These are phyloP conservation scores for Taxawa tesnikishii DNA, from an alignment of 2,329 filamentous ascomycete genomes.

Conservation along the genomic window DNA sequence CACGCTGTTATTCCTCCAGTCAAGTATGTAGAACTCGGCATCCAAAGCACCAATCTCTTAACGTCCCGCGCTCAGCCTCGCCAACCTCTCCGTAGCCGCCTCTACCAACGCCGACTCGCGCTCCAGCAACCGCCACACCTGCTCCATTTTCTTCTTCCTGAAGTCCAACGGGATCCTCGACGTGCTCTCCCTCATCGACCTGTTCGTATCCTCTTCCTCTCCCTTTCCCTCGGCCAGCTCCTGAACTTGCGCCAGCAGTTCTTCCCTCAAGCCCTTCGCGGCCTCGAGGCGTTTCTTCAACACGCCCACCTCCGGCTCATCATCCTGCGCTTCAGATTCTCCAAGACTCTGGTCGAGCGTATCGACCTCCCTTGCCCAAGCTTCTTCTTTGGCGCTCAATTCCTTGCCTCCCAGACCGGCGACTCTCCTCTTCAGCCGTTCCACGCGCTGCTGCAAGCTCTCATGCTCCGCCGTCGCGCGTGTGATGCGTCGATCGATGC, in stretches of 20 bases:
- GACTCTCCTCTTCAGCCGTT: slow-evolving; percentile 42
- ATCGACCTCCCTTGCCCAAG: slow-evolving; percentile 46
- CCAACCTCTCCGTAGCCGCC: slow-evolving; percentile 50
- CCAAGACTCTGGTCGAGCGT: slow-evolving; percentile 25
- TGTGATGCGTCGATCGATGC: slow-evolving; percentile 47
- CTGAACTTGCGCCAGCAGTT: slow-evolving; percentile 14
- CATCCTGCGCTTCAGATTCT: slow-evolving; percentile 2
- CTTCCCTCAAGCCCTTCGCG: slow-evolving; percentile 14
- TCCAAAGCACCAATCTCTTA: too few species aligned
- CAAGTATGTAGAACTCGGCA: too few species aligned
- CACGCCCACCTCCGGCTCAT: background rate
- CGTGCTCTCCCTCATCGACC: slow-evolving; percentile 17
- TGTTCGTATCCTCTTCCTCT: slow-evolving; percentile 16
- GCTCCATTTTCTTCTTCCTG: slow-evolving; percentile 48
- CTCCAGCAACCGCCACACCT: slow-evolving; percentile 52
- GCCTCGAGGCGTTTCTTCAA: slow-evolving; percentile 12
- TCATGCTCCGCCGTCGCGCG: slow-evolving; percentile 44
- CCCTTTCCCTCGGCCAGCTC: slow-evolving; percentile 18
- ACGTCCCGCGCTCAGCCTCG: slow-evolving; percentile 44
- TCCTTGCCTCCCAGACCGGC: slow-evolving; percentile 37
- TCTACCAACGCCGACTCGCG: slow-evolving; percentile 58
- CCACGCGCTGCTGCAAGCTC: slow-evolving; percentile 46
- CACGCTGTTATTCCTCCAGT: too few species aligned
- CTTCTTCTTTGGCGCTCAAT: slow-evolving; percentile 48
- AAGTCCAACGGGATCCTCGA: slow-evolving; percentile 48